Conservation (phyloP, 2,329 filamentous ascomycete species). For the Stagonosporopsis tanaceti region DNA sequence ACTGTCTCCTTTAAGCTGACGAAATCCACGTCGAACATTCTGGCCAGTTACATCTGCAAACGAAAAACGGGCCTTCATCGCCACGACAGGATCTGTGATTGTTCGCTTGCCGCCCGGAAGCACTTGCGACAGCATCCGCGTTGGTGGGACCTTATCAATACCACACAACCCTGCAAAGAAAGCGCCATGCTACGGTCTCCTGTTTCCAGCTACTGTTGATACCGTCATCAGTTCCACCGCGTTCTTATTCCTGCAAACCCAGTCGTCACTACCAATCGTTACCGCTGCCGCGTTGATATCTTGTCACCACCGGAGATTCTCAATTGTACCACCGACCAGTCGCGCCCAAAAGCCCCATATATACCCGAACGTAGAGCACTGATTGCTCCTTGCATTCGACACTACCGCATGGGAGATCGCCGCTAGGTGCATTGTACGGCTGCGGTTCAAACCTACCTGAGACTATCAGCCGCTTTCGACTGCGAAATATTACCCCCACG, state of each 20-base stretch:
- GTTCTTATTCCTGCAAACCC: constrained; percentile 1
- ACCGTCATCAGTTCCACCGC: constrained; percentile 12
- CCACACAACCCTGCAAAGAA: constrained; percentile 23
- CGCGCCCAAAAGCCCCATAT: constrained; percentile 26
- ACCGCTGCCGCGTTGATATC: not conserved
- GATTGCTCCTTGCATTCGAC: constrained; percentile 27
- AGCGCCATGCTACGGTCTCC: constrained; percentile 12
- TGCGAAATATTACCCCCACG: constrained; percentile 26
- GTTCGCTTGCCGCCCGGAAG: constrained; percentile 20
- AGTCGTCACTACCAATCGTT: constrained; percentile 8
- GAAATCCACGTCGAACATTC: constrained; percentile 42
- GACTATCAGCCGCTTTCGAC: constrained; percentile 22
- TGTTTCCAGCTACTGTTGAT: constrained; percentile 13
- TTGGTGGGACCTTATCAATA: constrained; percentile 32
- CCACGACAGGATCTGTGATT: constrained; percentile 26
- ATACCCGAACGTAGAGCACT: constrained; percentile 28
- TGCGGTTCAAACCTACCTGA: constrained; percentile 23
- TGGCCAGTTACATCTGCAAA: constrained; percentile 36
- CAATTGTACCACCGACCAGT: constrained; percentile 4
- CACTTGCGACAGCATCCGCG: constrained; percentile 23
- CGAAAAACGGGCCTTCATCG: constrained; percentile 35
- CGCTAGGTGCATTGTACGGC: constrained; percentile 27
- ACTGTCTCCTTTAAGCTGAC: constrained; percentile 35
- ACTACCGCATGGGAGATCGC: constrained; percentile 26
- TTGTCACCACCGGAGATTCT: constrained; percentile 14